phyloP scores from a whole-genome alignment of 2,329 filamentous ascomycete genomes.

The Magnaporthiopsis incrustans region DNA sequence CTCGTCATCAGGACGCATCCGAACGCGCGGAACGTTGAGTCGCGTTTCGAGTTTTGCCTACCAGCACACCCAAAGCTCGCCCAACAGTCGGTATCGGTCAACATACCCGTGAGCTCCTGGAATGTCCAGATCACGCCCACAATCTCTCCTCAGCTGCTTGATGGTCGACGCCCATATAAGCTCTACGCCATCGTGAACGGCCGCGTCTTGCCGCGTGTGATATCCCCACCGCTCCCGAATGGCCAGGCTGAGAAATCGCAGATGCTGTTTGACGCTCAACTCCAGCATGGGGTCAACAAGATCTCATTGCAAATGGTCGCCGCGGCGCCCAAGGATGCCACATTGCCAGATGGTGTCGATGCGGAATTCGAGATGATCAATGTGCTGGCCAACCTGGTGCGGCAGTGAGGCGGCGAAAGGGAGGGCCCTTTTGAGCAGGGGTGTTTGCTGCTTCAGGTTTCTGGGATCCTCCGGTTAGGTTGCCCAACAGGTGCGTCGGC shows the following conservation, averaged over 20 bases:
- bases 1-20: constrained; percentile 63
- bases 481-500: too few species aligned
- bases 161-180: constrained; percentile 60
- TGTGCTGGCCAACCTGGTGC: constrained; percentile 62
- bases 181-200: constrained; percentile 67
- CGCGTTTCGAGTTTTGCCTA: constrained; percentile 56
- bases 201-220: constrained; percentile 44
- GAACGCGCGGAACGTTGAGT: constrained; percentile 46
- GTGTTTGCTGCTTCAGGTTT: neutral
- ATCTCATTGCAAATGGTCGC: constrained; percentile 74
- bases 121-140: constrained; percentile 64
- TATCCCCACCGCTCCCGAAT: constrained; percentile 37
- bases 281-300: constrained; percentile 66
- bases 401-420: constrained; percentile 1
- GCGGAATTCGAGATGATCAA: constrained; percentile 74
- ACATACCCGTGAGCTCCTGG: constrained; percentile 58
- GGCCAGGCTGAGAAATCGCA: constrained; percentile 47
- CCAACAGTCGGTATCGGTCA: constrained; percentile 66
- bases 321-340: constrained; percentile 53
- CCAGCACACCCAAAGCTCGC: constrained; percentile 56
- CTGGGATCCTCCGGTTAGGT: neutral
- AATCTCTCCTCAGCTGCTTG: constrained; percentile 54
- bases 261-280: constrained; percentile 66
- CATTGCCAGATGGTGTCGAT: constrained; percentile 48
- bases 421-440: neutral